Base-by-base conservation (phyloP, 306 rosid species). In the Fagus crenata region DNA sequence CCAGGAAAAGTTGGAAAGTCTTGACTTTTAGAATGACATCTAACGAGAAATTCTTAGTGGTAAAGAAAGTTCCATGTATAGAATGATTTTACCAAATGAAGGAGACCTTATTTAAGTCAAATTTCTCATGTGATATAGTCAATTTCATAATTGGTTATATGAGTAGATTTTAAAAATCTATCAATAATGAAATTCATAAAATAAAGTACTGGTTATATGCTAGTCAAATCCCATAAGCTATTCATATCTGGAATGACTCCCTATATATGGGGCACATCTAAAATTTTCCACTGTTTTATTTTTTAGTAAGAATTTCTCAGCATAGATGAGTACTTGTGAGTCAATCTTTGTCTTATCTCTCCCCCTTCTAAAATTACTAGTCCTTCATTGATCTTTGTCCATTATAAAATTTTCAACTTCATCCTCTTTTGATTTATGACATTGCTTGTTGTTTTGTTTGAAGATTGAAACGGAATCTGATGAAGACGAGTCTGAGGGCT, bases 391-490 rank as follows among this genome's bases (percentile, higher is more conserved):
- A n/a, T 17, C 13, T 13, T 32, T 28, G 35, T 28, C 64, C 13
- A 28, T 58, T 32, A 61, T 33, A 61, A 46, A 46, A 32, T 13
- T 33, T 61, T 37, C 68, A 33, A 61, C 41, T 67, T 40, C 37
- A n/a, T 67, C 49, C 15, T 18, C 71, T 7, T 17, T 8, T 39
- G 31, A 17, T 67, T 39, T 39, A 33, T 64, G 46, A 39, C 71
- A 67, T 74, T 54, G 76, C 18, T 46, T 14, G 53, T 68, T 74
- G 41, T 76, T 49, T 41, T 49, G 41, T 53, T 71, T 35, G 53
- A 68, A 94, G 98, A 90, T 94, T 86, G 98, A 94, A 63, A 89
- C 87, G 2, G 97, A 74, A 67, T 85, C 43, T 53, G 89, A 84
- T 7, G 87, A 86, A 70, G 90, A 89, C 2, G 87, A 82, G 80